A percentile compares a stretch with the other conserved stretches of the same genome.
These are phyloP conservation scores for Cyclotella atomus DNA, from an alignment of 108 stramenopile species.

Conservation along the genomic window DNA sequence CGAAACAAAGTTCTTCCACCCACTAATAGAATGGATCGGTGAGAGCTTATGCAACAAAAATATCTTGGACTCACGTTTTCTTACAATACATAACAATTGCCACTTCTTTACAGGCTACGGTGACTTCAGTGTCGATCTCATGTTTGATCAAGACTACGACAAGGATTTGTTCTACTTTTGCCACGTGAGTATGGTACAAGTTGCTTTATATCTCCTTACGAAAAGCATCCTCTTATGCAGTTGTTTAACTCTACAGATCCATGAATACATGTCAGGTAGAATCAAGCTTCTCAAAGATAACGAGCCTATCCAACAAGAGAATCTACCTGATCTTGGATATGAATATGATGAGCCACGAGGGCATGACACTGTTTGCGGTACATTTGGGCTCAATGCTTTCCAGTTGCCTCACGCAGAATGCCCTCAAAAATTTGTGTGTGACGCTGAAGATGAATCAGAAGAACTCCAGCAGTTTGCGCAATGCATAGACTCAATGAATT, in stretches of 20 bases:
- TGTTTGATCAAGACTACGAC: slow-evolving; percentile 51
- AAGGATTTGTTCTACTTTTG: slow-evolving; percentile 94
- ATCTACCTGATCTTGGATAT: slow-evolving; percentile 61
- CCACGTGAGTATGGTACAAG: slow-evolving; percentile 48
- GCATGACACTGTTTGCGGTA: slow-evolving; percentile 79
- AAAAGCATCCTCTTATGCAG: neutral
- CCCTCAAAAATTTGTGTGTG: slow-evolving; percentile 66
- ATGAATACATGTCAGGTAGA: slow-evolving; percentile 70
- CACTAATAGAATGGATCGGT: slow-evolving; percentile 78
- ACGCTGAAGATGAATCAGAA: neutral
- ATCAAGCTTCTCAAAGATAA: slow-evolving; percentile 73
- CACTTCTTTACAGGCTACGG: slow-evolving; percentile 38
- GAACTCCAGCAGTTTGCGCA: slow-evolving; percentile 36
- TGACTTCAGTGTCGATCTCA: slow-evolving; percentile 56
- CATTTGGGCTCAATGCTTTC: slow-evolving; percentile 60
- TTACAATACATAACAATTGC: no score
- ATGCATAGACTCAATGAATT: slow-evolving; percentile 78
- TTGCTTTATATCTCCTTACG: neutral
- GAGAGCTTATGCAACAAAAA: no score
- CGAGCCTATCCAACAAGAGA: slow-evolving; percentile 39
- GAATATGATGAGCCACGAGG: slow-evolving; percentile 48
- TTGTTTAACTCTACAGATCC: slow-evolving; percentile 31
- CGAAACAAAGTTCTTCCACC: slow-evolving; percentile 84
- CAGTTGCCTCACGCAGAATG: slow-evolving; percentile 63
- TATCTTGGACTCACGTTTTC: no score